Base-by-base conservation (phyloP, 306 rosid genomes). In the Inga leiocalycina region DNA sequence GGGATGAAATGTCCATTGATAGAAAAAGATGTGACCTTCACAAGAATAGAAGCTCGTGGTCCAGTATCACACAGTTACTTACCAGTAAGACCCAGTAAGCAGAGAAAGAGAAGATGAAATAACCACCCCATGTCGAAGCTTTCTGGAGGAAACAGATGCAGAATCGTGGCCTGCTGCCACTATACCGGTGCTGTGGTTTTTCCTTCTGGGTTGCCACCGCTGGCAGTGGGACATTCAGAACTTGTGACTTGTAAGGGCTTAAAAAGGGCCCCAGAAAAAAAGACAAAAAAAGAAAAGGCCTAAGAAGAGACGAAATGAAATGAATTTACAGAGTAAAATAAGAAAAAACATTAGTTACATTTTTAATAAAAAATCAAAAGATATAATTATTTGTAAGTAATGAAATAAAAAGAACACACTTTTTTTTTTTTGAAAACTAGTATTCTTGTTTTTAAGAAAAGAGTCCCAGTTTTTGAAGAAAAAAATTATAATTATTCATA, bases 11-110 rank as follows among this genome's bases (percentile, higher is more conserved):
- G 61, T 41, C 54, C 66, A 57, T 71, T 64, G 83, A 46, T 27
- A 46, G 51, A 49, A 34, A 19, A 57, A 85, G 68, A 39, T 71
- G 41, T 35, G 74, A 70, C 3, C 66, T 83, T 80, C n/a, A 32
- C 44, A 66, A 76, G 72, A 13, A 39, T 71, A 12, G 77, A 43
- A 73, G 64, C 37, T 3, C 7, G 46, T 44, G 73, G 4, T 79
- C 4, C 4, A 19, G 77, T 67, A 69, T 83, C 35, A 3, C 6
- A 12, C 65, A 37, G 61, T 84, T 44, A 5, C 84, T 89, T 90
- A 93, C 96, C 93, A 56, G 89, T 56, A 69, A 81, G 87, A 86
- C 80, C 81, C n/a, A 83, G 74, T 8, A 71, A 81, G 81, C 4
- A 84, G 69, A 92, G 84, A 67, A 88, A 10, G 51, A 84, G 72